These are phyloP conservation scores for Ceratobasidium sp. DNA, from an alignment of 1,284 basidiomycete genomes.

Conservation along the genomic window DNA sequence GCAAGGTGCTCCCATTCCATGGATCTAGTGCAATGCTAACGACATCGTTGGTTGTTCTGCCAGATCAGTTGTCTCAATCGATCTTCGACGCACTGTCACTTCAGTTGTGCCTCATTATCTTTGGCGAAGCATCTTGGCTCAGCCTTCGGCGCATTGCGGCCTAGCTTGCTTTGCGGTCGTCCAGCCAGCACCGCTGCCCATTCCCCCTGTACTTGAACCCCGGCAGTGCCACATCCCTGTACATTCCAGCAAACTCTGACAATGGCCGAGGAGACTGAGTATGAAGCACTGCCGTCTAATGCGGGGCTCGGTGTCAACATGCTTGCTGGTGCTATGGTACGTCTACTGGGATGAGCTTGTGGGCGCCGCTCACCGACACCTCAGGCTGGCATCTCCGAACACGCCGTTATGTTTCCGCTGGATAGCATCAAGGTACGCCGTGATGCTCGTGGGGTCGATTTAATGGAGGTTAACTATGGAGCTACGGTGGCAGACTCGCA, in stretches of 20 bases:
- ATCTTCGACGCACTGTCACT: slow-evolving; percentile 3
- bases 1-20: slow-evolving; percentile 7
- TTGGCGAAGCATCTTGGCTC: slow-evolving; percentile 3
- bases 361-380: slow-evolving; percentile 27
- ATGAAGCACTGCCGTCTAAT: slow-evolving; percentile 77
- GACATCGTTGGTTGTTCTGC: neutral
- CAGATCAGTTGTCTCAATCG: neutral
- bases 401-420: slow-evolving; percentile 98
- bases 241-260: neutral
- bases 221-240: neutral
- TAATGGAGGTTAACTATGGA: neutral
- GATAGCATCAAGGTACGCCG: slow-evolving; percentile 93
- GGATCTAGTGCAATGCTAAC: neutral
- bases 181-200: neutral
- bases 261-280: slow-evolving; percentile 65
- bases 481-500: slow-evolving; percentile 76
- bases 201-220: neutral
- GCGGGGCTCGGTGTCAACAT: slow-evolving; percentile 87
- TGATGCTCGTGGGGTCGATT: neutral
- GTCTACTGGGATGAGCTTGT: slow-evolving; percentile 51
- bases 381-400: slow-evolving; percentile 97
- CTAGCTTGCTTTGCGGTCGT: neutral
- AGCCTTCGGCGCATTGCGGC: neutral
- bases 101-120: neutral
- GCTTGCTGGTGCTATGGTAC: slow-evolving; percentile 92